A percentile compares a stretch with the other conserved stretches of the same genome.
phyloP scores from a whole-genome alignment of 2,329 filamentous ascomycete species.

The Ramichloridium luteum region DNA sequence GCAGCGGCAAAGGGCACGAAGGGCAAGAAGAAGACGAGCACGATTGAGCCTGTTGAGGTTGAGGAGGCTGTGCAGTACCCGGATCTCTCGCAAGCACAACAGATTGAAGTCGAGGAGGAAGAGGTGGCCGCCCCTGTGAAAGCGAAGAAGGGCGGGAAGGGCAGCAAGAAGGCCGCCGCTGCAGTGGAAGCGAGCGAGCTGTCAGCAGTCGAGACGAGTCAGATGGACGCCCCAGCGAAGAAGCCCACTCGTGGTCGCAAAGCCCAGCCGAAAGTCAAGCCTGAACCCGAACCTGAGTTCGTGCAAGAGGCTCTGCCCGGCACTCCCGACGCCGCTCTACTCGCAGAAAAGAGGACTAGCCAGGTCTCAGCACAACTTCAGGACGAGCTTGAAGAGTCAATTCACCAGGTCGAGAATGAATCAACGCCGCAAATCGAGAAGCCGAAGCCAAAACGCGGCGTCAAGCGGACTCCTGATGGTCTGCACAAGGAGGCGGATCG shows the following conservation, averaged over 20 bases:
- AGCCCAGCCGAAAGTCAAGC: slow-evolving; percentile 17
- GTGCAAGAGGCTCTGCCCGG: slow-evolving; percentile 10
- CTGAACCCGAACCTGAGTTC: slow-evolving; percentile 11
- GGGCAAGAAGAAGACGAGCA: slow-evolving; percentile 24
- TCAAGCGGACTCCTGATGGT: slow-evolving; percentile 30
- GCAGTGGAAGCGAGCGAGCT: no score
- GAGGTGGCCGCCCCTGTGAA: slow-evolving; percentile 7
- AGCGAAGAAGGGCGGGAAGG: no score
- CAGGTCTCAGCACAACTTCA: slow-evolving; percentile 21
- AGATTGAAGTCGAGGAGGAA: slow-evolving; percentile 9
- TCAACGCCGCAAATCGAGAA: slow-evolving; percentile 16
- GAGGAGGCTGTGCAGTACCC: slow-evolving; percentile 9
- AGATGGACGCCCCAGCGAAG: slow-evolving; percentile 17
- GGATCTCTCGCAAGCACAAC: slow-evolving; percentile 10
- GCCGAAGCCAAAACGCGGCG: slow-evolving; percentile 19
- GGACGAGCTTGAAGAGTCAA: slow-evolving; percentile 22
- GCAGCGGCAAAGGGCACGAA: slow-evolving; percentile 29
- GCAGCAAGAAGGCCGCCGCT: no score
- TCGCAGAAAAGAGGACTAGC: slow-evolving; percentile 10
- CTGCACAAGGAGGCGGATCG: slow-evolving; percentile 17
- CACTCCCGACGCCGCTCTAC: slow-evolving; percentile 9
- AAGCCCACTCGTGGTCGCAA: slow-evolving; percentile 21
- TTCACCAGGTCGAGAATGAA: slow-evolving; percentile 15
- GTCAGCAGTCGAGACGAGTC: slow-evolving; percentile 18
- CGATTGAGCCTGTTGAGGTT: slow-evolving; percentile 12